Evolutionary conservation across 306 rosid genomes (phyloP).

Genomic region (Mimosa bimucronata): DNA sequence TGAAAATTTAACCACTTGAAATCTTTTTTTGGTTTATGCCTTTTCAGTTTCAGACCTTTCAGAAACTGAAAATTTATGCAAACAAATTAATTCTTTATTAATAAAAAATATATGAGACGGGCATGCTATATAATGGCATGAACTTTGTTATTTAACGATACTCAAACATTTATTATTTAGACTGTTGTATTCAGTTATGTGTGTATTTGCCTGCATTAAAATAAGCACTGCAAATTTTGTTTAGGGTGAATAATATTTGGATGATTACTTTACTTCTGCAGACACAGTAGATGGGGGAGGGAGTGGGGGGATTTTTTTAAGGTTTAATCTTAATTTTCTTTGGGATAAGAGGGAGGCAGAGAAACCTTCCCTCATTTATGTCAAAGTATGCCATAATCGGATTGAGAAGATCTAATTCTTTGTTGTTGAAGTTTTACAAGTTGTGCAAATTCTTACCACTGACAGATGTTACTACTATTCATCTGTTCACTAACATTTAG

Average conservation of each 20-base stretch:
- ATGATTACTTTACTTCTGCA: slow-evolving; percentile 10
- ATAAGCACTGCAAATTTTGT: slow-evolving; percentile 18
- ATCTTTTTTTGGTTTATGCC: slow-evolving; percentile 7
- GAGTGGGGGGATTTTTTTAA: neutral
- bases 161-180: neutral
- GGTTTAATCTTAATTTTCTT: neutral
- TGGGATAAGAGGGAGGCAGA: slow-evolving; percentile 9
- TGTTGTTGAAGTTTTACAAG: slow-evolving; percentile 3
- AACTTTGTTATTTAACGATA: slow-evolving; percentile 11
- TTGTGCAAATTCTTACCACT: slow-evolving; percentile 17
- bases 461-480: slow-evolving; percentile 20
- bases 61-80: neutral
- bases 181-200: neutral
- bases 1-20: neutral
- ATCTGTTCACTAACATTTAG: neutral
- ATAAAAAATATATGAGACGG: neutral
- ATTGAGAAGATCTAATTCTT: slow-evolving; percentile 6
- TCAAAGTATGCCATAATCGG: slow-evolving; percentile 2
- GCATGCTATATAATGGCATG: slow-evolving; percentile 1
- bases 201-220: neutral
- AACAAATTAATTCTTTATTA: neutral
- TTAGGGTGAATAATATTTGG: neutral
- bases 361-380: neutral
- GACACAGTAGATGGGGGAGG: neutral
- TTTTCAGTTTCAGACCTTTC: neutral